Evolutionary conservation across 495 filamentous ascomycete species (phyloP).

Genomic region (Penicillium parvum): DNA sequence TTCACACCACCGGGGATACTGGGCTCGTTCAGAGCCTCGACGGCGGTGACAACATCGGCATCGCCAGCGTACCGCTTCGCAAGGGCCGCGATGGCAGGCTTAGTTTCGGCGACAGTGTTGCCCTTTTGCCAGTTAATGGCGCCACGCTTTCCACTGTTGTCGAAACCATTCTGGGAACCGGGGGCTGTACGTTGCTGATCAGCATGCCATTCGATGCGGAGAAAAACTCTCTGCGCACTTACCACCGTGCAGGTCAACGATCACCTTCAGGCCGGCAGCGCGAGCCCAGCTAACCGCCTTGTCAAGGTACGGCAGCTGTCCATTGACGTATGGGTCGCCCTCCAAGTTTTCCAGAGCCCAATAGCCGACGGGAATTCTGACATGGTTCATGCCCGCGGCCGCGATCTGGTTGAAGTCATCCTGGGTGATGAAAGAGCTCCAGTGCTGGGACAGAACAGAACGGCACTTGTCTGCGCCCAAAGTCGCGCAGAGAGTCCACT

Average conservation of each 20-base stretch:
- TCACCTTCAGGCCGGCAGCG: constrained; percentile 57
- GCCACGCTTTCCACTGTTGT: constrained; percentile 68
- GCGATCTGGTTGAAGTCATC: constrained; percentile 66
- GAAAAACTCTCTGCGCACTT: constrained; percentile 15
- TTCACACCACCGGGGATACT: constrained; percentile 51
- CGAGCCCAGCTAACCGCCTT: constrained; percentile 66
- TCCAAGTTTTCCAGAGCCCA: constrained; percentile 60
- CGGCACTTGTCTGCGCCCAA: constrained; percentile 50
- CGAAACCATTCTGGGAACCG: constrained; percentile 79
- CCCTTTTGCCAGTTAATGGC: constrained; percentile 59
- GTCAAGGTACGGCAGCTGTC: constrained; percentile 63
- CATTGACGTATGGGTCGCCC: constrained; percentile 69
- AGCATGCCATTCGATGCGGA: neutral
- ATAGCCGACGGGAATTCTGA: constrained; percentile 76
- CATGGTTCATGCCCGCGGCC: constrained; percentile 63
- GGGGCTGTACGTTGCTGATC: constrained; percentile 48
- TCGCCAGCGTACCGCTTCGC: constrained; percentile 55
- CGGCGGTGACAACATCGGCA: constrained; percentile 61
- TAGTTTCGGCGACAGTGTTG: constrained; percentile 51
- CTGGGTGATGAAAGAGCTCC: constrained; percentile 61
- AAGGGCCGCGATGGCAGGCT: constrained; percentile 55
- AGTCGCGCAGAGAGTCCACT: constrained; percentile 52
- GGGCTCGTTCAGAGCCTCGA: constrained; percentile 73
- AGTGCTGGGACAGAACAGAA: constrained; percentile 48
- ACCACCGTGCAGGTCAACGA: constrained; percentile 70